Evolutionary conservation across 208 protist genomes (phyloP), one percentile per base, ranked within the genome.

Genomic region (Leishmania aethiopica): DNA sequence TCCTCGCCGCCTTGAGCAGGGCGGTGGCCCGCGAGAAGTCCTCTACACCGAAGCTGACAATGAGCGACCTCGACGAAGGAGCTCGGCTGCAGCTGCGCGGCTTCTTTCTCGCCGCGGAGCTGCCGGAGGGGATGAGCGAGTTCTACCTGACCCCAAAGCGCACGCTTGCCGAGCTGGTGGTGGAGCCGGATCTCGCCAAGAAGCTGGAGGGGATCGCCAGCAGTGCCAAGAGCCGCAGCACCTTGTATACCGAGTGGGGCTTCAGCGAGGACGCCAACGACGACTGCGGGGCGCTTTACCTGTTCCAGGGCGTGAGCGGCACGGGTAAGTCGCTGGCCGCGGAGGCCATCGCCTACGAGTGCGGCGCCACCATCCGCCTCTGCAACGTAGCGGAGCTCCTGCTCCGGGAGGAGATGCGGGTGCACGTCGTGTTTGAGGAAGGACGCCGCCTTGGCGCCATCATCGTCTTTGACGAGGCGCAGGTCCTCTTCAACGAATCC

Each of bases 291-390:
- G 67, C 78, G 35, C 40, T 89, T 11, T 93, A 86, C 72, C 89
- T 98, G 59, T 96, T 98, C 77, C 85, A 95, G 72, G 95, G 95
- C 45, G 90, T 92, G 22, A 94, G 90, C 74, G 96, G 96, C 35
- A 93, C 90, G 4, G 96, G 96, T 35, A 98, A 98, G 81, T 96
- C 91, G 51, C 79, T 98, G n/a, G 93, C 93, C 0, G 94, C 90
- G 1, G 96, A 98, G 82, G 94, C 85, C 62, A 96, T 98, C 87
- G 94, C 92, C 62, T 98, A 97, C 86, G 96, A 98, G 87, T 97
- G 93, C 80, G 96, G 92, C 13, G 77, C 86, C n/a, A 92, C 91
- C n/a, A 91, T 98, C 67, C 92, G 95, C 1, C 79, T 98, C 53
- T 95, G 93, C 81, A 97, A 98, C 84, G 80, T 97, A 19, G 82